A percentile compares a stretch with the other conserved stretches of the same genome.
phyloP scores from a whole-genome alignment of 495 filamentous ascomycete genomes.

The Tuber calosporum region DNA sequence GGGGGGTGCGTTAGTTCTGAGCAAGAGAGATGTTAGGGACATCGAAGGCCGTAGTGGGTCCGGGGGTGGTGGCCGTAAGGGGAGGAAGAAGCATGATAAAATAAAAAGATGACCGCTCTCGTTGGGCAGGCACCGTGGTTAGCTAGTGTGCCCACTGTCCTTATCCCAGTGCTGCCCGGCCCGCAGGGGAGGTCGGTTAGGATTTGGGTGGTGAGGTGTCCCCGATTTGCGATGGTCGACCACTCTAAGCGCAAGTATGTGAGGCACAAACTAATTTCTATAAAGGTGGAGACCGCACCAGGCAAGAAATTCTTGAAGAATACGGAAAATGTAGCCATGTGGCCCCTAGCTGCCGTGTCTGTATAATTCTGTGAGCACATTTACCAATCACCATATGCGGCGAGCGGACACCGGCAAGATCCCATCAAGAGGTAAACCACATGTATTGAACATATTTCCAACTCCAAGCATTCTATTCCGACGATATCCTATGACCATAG shows the following conservation, averaged over 20 bases:
- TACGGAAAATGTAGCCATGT: neutral
- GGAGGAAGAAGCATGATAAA: constrained; percentile 39
- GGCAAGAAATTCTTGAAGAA: neutral
- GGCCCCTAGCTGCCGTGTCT: neutral
- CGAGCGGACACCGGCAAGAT: neutral
- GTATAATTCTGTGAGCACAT: neutral
- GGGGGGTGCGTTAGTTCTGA: constrained; percentile 71
- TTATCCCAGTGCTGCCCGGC: neutral
- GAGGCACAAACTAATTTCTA: neutral
- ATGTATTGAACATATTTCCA: neutral
- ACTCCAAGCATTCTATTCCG: neutral
- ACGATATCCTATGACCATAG: neutral
- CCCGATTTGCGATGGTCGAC: neutral
- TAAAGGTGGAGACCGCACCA: neutral
- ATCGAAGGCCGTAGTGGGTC: constrained; percentile 52
- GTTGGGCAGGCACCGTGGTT: neutral
- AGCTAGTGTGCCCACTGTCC: neutral
- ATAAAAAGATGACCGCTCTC: constrained; percentile 20
- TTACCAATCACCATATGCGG: neutral
- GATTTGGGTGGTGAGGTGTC: neutral
- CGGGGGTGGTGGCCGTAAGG: constrained; percentile 37
- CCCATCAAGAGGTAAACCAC: neutral
- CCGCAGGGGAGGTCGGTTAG: neutral
- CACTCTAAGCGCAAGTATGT: neutral
- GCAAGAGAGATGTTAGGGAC: constrained; percentile 62